A percentile compares a stretch with the other conserved stretches of the same genome.
Conservation (phyloP, 805 yeast genomes). For the Candida gorgasii region DNA sequence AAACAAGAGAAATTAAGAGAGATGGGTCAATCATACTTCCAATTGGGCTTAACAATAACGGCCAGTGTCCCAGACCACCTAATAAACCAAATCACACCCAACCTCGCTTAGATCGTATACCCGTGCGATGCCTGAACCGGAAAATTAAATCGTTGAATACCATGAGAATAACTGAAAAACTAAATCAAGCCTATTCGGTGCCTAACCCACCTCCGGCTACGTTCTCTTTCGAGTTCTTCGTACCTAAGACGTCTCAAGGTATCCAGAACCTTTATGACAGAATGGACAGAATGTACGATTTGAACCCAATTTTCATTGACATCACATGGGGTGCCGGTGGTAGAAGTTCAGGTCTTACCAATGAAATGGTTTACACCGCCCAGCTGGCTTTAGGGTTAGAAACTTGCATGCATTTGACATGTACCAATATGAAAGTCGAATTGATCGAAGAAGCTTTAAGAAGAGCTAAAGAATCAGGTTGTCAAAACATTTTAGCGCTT, state of each 20-base stretch:
- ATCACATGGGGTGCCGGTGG: constrained; percentile 99
- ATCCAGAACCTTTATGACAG: constrained; percentile 94
- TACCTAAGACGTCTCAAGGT: constrained; percentile 96
- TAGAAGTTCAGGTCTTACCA: constrained; percentile 74
- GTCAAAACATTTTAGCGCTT: constrained; percentile 91
- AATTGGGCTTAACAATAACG: too few relatives aligned
- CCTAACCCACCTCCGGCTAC: constrained; percentile 57
- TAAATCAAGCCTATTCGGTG: constrained; percentile 41
- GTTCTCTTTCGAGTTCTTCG: constrained; percentile 94
- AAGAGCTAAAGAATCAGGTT: constrained; percentile 86
- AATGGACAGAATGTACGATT: constrained; percentile 95
- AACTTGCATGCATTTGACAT: constrained; percentile 97
- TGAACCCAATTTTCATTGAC: constrained; percentile 89
- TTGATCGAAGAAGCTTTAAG: constrained; percentile 82
- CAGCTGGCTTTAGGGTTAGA: constrained; percentile 89
- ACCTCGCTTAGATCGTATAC: too few relatives aligned
- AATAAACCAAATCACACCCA: too few relatives aligned
- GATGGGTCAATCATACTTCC: too few relatives aligned
- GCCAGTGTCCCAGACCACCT: too few relatives aligned
- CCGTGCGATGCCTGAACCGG: constrained; percentile 1
- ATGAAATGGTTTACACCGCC: constrained; percentile 88
- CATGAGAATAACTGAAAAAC: constrained; percentile 45
- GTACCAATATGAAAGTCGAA: constrained; percentile 87
- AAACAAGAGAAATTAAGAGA: too few relatives aligned
- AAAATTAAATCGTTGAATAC: constrained; percentile 2